These are phyloP conservation scores for Urochloa ruziziensis DNA, from an alignment of 176 grass and related monocot genomes.

Conservation along the genomic window DNA sequence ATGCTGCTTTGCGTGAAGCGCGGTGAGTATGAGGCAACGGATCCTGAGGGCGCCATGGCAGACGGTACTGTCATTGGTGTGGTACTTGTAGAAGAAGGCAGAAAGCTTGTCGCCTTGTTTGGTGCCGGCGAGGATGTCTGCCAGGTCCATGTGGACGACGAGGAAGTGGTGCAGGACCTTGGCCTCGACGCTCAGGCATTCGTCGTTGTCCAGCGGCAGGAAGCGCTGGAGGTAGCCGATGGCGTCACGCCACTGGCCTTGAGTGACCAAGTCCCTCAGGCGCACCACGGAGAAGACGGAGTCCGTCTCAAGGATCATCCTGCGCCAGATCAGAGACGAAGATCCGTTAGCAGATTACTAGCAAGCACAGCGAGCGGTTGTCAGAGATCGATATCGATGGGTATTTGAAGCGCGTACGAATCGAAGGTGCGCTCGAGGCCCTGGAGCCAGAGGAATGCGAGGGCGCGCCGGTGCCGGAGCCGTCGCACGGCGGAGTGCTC, in stretches of 20 bases:
- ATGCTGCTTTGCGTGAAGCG: neutral
- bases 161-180: slow-evolving; percentile 15
- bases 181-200: neutral
- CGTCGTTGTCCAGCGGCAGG: neutral
- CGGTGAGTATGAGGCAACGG: neutral
- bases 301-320: neutral
- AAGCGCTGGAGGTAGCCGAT: neutral
- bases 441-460: neutral
- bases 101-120: neutral
- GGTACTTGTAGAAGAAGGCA: neutral
- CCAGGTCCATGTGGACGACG: neutral
- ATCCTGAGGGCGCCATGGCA: neutral
- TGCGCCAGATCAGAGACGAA: neutral
- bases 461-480: neutral
- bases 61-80: neutral
- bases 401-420: neutral
- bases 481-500: neutral
- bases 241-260: neutral
- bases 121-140: neutral
- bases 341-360: neutral
- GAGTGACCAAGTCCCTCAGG: neutral
- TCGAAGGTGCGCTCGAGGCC: neutral
- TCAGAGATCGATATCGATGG: neutral
- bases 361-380: neutral
- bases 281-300: neutral